These are phyloP conservation scores for Alloascoidea africana DNA, from an alignment of 805 yeast species.

Conservation along the genomic window DNA sequence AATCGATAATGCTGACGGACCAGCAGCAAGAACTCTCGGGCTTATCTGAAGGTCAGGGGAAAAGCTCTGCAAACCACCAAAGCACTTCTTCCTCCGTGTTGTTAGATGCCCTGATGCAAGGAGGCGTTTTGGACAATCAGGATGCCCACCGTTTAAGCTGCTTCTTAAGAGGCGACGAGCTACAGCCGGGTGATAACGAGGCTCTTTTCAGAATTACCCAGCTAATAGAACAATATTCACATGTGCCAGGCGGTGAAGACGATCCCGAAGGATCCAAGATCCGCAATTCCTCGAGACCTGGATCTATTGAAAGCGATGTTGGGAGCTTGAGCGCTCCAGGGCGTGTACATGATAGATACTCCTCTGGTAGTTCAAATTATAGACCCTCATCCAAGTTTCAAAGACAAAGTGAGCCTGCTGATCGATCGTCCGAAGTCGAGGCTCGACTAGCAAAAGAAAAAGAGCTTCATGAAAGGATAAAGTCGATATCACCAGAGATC, in stretches of 20 bases:
- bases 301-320: no score
- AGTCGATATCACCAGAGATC: not conserved
- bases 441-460: no score
- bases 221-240: not conserved
- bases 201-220: not conserved
- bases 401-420: no score
- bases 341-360: not conserved
- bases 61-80: no score
- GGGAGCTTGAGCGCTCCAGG: no score
- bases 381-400: no score
- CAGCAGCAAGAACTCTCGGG: constrained; percentile 2
- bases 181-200: constrained; percentile 3
- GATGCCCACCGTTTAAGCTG: constrained; percentile 58
- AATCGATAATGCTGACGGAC: constrained; percentile 16
- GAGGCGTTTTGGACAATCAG: constrained; percentile 57
- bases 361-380: not conserved
- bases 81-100: constrained; percentile 41
- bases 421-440: no score
- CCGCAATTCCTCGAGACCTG: no score
- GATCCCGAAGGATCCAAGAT: no score
- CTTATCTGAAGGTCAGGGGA: no score
- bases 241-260: not conserved
- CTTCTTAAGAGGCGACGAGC: constrained; percentile 57
- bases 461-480: no score
- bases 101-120: constrained; percentile 57